Evolutionary conservation across 768 basidiomycete genomes (phyloP).

Genomic region (Lactarius hatsudake): DNA sequence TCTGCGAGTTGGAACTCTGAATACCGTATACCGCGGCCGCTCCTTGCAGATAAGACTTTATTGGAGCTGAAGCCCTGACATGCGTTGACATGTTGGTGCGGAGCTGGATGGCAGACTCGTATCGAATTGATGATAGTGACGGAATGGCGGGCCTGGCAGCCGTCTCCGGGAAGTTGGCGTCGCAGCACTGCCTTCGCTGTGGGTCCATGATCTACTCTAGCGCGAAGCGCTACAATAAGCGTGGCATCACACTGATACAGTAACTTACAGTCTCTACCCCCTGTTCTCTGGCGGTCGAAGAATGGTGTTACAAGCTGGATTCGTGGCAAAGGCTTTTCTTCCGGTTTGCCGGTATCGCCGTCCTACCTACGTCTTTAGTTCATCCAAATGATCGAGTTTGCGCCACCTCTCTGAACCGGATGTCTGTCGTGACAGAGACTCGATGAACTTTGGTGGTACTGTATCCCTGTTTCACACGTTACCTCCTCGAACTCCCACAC

Average conservation of each 20-base stretch:
- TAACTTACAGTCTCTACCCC: no score
- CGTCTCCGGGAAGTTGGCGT: neutral
- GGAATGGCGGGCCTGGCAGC: neutral
- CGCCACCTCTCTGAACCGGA: neutral
- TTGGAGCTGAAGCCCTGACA: neutral
- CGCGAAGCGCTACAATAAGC: neutral
- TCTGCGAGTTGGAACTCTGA: neutral
- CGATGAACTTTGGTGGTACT: neutral
- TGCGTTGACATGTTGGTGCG: neutral
- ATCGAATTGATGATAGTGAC: neutral
- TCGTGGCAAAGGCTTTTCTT: neutral
- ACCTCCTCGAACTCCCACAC: neutral
- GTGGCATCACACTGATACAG: neutral
- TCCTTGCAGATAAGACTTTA: neutral
- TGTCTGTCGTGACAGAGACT: neutral
- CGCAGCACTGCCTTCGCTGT: neutral
- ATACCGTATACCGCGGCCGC: neutral
- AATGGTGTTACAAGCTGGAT: neutral
- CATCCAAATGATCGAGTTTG: neutral
- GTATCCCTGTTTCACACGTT: neutral
- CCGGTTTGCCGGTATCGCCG: neutral
- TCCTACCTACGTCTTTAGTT: neutral
- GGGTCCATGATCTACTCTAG: neutral
- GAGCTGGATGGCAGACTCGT: neutral
- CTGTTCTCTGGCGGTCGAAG: neutral